Evolutionary conservation across 2,329 filamentous ascomycete species (phyloP).

Genomic region (Emergomyces pasteurianus): DNA sequence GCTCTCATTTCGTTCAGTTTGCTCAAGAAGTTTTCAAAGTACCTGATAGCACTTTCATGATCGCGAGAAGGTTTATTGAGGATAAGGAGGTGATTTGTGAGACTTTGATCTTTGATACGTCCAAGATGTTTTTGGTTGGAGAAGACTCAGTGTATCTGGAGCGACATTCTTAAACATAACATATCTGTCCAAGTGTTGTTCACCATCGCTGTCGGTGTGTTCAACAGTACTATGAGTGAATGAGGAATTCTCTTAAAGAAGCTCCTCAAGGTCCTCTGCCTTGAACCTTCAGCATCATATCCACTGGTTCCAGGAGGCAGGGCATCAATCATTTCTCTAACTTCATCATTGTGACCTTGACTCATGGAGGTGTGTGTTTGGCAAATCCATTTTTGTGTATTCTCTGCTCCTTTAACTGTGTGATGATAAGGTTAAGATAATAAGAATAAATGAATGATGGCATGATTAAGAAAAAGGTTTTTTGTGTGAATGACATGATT

Average conservation of each 20-base stretch:
- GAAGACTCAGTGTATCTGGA: neutral
- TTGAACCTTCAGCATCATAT: neutral
- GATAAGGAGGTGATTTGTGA: neutral
- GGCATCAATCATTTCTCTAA: neutral
- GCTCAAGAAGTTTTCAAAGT: neutral
- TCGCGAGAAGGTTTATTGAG: neutral
- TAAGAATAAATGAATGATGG: neutral
- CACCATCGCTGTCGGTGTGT: neutral
- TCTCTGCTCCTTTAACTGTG: neutral
- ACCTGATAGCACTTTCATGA: neutral
- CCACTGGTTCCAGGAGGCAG: neutral
- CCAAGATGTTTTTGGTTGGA: neutral
- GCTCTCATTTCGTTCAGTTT: neutral
- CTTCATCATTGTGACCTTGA: neutral
- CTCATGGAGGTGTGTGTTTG: neutral
- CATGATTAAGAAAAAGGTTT: neutral
- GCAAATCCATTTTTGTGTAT: neutral
- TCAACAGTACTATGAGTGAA: neutral
- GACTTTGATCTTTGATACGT: neutral
- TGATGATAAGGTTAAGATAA: neutral
- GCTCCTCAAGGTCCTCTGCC: conserved; percentile 1
- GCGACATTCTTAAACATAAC: neutral
- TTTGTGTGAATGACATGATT: neutral
- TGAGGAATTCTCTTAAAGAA: neutral
- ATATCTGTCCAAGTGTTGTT: neutral